Base-by-base conservation (phyloP, 768 basidiomycete genomes). In the Hericium rajendrae region DNA sequence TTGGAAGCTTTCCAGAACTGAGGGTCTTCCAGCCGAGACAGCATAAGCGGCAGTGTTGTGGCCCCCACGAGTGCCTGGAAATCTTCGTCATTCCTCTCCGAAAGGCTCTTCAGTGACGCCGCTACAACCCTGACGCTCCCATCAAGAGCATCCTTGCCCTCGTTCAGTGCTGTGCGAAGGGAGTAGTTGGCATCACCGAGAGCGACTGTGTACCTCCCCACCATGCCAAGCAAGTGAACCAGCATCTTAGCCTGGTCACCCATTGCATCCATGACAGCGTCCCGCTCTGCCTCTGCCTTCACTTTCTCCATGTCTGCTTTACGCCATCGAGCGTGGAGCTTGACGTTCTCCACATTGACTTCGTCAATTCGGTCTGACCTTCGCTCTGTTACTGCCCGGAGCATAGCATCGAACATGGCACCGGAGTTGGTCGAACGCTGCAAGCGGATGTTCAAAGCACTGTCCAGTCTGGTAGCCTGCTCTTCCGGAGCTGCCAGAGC, bases 351-450 rank as follows among this genome's bases (percentile, higher is more conserved):
- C 24, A 83, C 67, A 63, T 77, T 80, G 40, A 79, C 64, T 26
- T 91, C 86, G 66, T 92, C 91, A 38, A 91, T 71, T 62, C 83
- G 84, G 60, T 91, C 88, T 4, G 85, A 88, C 59, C 79, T 83
- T 55, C 91, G 76, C 65, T 94, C 88, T 38, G 85, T 82, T 51
- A 85, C 84, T 15, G 89, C 89, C n/a, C 87, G 82, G 66, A 93
- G 79, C 39, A 87, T 89, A 15, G 88, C 91, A 50, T 91, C 88
- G 65, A 93, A 91, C 78, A 93, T 87, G 37, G 85, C 82, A 59
- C 74, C 77, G 4, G 88, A 83, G 67, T 91, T 93, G 57, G 78
- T 77, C 3, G 89, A 85, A 5, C 85, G 81, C 65, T 82, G 80
- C 28, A 89, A 67, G 56, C 83, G 78, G 54, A 72, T 68, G 58